phyloP scores from a whole-genome alignment of 352 stramenopile species.

The Phytophthora hibernalis region DNA sequence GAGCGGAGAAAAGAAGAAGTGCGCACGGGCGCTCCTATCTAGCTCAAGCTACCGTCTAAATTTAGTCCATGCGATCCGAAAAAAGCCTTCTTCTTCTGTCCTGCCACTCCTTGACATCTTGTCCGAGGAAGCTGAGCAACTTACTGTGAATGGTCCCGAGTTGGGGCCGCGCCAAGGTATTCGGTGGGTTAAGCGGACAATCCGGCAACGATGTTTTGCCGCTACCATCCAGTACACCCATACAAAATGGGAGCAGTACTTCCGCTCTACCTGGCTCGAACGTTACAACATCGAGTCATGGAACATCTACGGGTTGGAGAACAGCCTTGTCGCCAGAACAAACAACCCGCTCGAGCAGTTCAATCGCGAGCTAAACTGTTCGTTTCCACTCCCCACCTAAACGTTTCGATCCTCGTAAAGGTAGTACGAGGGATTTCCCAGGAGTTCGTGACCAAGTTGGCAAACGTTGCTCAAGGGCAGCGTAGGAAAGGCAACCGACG shows the following conservation, averaged over 20 bases:
- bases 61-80: too few relatives aligned
- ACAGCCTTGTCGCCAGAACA: conserved; percentile 3
- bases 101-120: too few relatives aligned
- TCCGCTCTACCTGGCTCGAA: not conserved
- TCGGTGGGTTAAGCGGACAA: not conserved
- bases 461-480: not conserved
- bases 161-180: not conserved
- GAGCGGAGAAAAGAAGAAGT: too few relatives aligned
- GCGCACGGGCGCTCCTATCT: too few relatives aligned
- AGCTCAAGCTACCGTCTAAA: too few relatives aligned
- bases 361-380: conserved; percentile 1
- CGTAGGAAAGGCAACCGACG: too few relatives aligned
- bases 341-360: conserved; percentile 11
- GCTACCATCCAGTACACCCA: not conserved
- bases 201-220: not conserved
- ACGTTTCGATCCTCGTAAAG: not conserved
- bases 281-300: conserved; percentile 6
- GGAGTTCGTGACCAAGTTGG: not conserved
- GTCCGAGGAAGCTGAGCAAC: too few relatives aligned
- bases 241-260: conserved; percentile 1
- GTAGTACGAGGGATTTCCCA: conserved; percentile 1
- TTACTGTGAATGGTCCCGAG: not conserved
- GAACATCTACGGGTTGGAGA: conserved; percentile 8
- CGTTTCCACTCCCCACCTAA: not conserved
- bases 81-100: too few relatives aligned